Percentiles rank a stretch among this genome's conserved stretches.
These are phyloP conservation scores for Uromyces viciae-fabae DNA, from an alignment of 1,284 basidiomycete species.

Conservation along the genomic window DNA sequence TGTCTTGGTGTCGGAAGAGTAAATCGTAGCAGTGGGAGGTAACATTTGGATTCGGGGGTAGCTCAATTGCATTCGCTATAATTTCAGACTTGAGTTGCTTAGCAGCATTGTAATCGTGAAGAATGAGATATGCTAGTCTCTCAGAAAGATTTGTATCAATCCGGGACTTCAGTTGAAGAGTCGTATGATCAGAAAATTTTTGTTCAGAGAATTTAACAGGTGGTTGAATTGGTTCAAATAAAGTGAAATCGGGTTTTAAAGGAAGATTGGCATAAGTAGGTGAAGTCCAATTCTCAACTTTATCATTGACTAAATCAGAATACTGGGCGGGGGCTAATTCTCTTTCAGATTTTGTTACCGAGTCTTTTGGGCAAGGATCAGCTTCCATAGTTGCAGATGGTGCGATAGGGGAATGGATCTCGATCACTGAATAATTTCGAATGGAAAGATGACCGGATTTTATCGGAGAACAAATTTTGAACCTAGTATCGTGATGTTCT, in stretches of 20 bases:
- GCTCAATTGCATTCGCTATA: conserved; percentile 23
- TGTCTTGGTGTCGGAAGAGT: conserved; percentile 6
- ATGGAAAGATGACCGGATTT: too few species aligned
- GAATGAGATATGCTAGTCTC: conserved; percentile 27
- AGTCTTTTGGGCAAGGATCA: neutral
- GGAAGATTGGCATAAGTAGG: conserved; percentile 25
- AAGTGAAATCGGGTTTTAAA: conserved; percentile 29
- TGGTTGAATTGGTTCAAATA: conserved; percentile 33
- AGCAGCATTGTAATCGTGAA: conserved; percentile 26
- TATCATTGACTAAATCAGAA: conserved; percentile 22
- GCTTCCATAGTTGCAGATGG: neutral
- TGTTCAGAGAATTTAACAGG: neutral
- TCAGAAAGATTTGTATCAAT: conserved; percentile 20
- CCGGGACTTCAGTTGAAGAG: conserved; percentile 4
- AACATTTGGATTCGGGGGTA: conserved; percentile 29
- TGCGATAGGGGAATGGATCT: neutral
- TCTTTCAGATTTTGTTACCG: neutral
- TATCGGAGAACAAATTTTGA: too few species aligned
- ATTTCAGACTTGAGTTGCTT: conserved; percentile 34
- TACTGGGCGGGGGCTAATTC: neutral
- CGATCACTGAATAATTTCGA: conserved; percentile 17
- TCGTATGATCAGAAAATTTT: neutral
- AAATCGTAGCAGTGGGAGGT: conserved; percentile 35
- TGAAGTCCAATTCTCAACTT: conserved; percentile 41
- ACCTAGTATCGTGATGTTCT: too few species aligned